A percentile compares a stretch with the other conserved stretches of the same genome.
phyloP scores from a whole-genome alignment of 257 asterid species.

The Fraxinus americana region DNA sequence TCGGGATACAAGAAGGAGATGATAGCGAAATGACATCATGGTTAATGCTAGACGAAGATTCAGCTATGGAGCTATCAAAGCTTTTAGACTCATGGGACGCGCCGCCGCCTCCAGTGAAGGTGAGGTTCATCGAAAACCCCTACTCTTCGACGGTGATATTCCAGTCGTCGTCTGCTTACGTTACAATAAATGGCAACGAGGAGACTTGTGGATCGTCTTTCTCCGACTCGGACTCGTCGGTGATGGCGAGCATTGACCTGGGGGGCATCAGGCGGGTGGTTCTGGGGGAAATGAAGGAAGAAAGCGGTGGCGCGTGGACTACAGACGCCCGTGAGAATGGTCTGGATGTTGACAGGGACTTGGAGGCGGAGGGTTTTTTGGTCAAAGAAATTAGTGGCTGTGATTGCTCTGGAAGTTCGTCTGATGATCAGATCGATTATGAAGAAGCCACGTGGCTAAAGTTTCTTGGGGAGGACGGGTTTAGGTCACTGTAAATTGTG shows the following conservation, averaged over 20 bases:
- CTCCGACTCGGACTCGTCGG: constrained; percentile 59
- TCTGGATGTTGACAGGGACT: constrained; percentile 19
- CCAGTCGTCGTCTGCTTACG: constrained; percentile 61
- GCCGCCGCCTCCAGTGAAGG: constrained; percentile 46
- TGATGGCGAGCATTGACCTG: constrained; percentile 71
- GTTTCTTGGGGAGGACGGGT: constrained; percentile 43
- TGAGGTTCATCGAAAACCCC: constrained; percentile 60
- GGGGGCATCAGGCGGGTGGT: constrained; percentile 32
- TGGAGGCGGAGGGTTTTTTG: constrained; percentile 30
- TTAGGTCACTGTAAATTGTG: neutral
- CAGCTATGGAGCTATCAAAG: constrained; percentile 50
- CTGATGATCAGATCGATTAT: neutral
- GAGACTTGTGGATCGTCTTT: constrained; percentile 83
- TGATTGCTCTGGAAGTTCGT: constrained; percentile 26
- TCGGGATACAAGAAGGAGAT: neutral
- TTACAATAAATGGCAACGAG: constrained; percentile 73
- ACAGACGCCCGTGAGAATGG: constrained; percentile 8
- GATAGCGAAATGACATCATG: constrained; percentile 38
- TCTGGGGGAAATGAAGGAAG: constrained; percentile 6
- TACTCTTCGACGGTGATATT: constrained; percentile 44
- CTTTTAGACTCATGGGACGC: constrained; percentile 42
- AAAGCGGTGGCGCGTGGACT: constrained; percentile 33
- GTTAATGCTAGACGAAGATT: constrained; percentile 52
- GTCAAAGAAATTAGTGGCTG: constrained; percentile 25
- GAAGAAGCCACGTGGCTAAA: constrained; percentile 44